phyloP scores from a whole-genome alignment of 2,329 filamentous ascomycete species.

The Paraphoma chrysanthemicola region DNA sequence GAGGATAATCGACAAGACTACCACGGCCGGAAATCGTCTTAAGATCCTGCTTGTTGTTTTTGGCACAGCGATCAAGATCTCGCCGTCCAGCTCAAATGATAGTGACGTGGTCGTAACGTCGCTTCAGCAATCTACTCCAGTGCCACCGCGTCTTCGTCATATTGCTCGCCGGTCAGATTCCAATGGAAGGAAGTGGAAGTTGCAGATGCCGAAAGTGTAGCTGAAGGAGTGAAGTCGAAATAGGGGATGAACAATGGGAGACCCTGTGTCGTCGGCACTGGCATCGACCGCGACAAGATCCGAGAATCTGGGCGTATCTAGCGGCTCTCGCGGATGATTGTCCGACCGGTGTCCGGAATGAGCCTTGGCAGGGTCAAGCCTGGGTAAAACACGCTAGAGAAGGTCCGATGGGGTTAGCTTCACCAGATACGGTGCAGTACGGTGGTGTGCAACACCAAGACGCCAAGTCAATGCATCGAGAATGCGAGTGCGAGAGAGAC shows the following conservation, averaged over 20 bases:
- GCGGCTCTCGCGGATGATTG: background rate
- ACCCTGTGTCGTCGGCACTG: background rate
- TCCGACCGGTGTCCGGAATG: background rate
- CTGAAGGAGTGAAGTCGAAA: background rate
- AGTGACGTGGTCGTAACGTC: background rate
- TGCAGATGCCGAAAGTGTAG: background rate
- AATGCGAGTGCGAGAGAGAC: background rate
- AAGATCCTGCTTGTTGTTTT: conserved; percentile 7
- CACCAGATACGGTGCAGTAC: background rate
- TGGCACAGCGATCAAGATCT: background rate
- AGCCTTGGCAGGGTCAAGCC: background rate
- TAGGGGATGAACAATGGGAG: background rate
- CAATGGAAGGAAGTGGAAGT: conserved; percentile 2
- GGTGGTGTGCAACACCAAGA: background rate
- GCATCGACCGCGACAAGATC: background rate
- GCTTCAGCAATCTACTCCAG: background rate
- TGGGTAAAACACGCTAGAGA: background rate
- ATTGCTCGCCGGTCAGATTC: background rate
- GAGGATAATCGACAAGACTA: conserved; percentile 1
- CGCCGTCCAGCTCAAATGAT: background rate
- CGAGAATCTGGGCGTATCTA: background rate
- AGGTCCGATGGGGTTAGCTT: background rate
- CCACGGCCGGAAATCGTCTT: background rate
- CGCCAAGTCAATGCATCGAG: background rate
- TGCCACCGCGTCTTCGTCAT: conserved; percentile 3